Base-by-base conservation (phyloP, 306 rosid genomes). In the Rosa chinensis region DNA sequence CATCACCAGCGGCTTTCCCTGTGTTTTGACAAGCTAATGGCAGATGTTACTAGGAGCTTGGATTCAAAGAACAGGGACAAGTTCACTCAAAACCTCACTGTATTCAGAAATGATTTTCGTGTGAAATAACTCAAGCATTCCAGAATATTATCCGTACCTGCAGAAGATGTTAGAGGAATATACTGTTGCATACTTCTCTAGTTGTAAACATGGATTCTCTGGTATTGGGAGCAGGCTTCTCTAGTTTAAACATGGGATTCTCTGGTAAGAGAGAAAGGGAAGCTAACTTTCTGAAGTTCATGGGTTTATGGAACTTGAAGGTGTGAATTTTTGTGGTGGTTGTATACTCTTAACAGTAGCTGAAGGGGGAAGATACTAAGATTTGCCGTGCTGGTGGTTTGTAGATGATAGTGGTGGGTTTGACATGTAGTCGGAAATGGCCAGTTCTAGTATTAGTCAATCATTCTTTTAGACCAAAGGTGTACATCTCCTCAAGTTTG, bases 51-150 rank as follows among this genome's bases (percentile, higher is more conserved):
- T 53, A 85, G 92, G 78, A 86, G 88, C 79, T 84, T 88, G 86
- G 92, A 88, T 78, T 86, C 92, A 39, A 88, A 88, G 78, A 88
- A 86, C 85, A 74, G 88, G 74, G 92, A 88, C 83, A 88, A 88
- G 78, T 88, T 88, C 78, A 85, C 92, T 45, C 92, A 88, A 82
- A 88, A 88, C 78, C 76, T 88, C 73, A 86, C 92, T 14, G 69
- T 71, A 74, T 88, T 86, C 83, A 84, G 92, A 85, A 87, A 86
- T 42, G 92, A 88, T 20, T 88, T 88, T 71, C 92, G 88, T 14
- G 78, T 84, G 70, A 88, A 88, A 70, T 88, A 86, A 74, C 53
- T 78, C 28, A 1, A n/a, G 18, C 17, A 64, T 55, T 55, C 20
- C 20, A 73, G 50, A 73, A 73, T 20, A 47, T 76, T 21, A 76